Base-by-base conservation (phyloP, 371 early-diverging fungal genomes). In the Basidiobolus heterosporus region DNA sequence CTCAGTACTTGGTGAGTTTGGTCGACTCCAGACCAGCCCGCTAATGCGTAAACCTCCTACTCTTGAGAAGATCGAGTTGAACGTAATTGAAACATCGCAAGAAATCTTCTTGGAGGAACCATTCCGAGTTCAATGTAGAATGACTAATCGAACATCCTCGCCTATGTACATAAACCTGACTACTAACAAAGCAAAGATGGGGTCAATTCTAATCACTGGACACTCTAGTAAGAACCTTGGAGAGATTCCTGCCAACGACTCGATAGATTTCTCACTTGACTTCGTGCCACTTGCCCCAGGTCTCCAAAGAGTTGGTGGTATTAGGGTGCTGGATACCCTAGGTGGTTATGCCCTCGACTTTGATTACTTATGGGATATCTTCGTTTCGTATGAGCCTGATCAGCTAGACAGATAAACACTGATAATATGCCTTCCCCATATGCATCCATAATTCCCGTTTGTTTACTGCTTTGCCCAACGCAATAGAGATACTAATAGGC, bases 11-110 rank as follows among this genome's bases (percentile, higher is more conserved):
- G 91, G 94, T 17, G 86, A 85, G 56, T 62, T 78, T 0, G 91
- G 91, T 0, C 72, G 92, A 2, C 60, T 96, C 46, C 94, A 96
- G 62, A 96, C 96, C n/a, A 83, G 88, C 4, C 91, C 89, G 53
- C 66, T 95, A 23, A 71, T 82, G 21, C 77, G 91, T 41, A 90
- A 88, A 58, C 73, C 82, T 9, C 82, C 85, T 0, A 58, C 73
- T 18, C 49, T 85, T 49, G 82, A 86, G 24, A 75, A 80, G 24
- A 70, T 89, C 37, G 84, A 88, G 44, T 61, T 92, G 0, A 69
- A 71, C 35, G 72, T 78, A 0, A 68, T 76, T 42, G 60, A 56
- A 46, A 47, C 79, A 3, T 63, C 72, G 0, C 55, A 56, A 9
- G 38, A 38, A 13, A 69, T 80, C 8, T 39, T 57, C 1, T 46